A percentile compares a stretch with the other conserved stretches of the same genome.
Evolutionary conservation across 2,329 filamentous ascomycete species (phyloP).

Genomic region (Aspergillus sp.): DNA sequence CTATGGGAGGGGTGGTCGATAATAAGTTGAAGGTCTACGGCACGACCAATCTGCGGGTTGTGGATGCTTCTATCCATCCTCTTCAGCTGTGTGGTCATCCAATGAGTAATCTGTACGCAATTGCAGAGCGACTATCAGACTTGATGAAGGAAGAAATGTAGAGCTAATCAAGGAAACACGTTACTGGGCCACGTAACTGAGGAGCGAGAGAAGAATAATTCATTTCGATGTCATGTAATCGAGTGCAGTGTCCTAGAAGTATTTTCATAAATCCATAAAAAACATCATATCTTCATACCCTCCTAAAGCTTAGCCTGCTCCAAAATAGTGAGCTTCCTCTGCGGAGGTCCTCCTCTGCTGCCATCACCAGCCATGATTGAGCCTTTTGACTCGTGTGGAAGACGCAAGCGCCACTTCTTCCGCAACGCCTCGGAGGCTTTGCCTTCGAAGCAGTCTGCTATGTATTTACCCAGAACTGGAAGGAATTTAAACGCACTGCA

Average conservation of each 20-base stretch:
- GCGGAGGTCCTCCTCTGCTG: too few relatives aligned
- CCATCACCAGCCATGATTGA: too few relatives aligned
- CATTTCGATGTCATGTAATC: too few relatives aligned
- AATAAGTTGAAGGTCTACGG: slow-evolving; percentile 26
- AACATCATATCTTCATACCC: too few relatives aligned
- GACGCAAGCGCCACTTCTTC: slow-evolving; percentile 6
- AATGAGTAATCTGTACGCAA: slow-evolving; percentile 22
- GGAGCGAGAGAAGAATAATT: too few relatives aligned
- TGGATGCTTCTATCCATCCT: slow-evolving; percentile 27
- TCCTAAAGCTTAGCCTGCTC: too few relatives aligned
- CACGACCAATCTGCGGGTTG: slow-evolving; percentile 26
- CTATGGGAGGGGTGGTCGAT: slow-evolving; percentile 30
- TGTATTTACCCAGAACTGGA: slow-evolving; percentile 9
- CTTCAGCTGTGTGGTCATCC: slow-evolving; percentile 24
- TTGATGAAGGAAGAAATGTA: slow-evolving; percentile 24
- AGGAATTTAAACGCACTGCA: slow-evolving; percentile 12
- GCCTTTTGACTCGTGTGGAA: too few relatives aligned
- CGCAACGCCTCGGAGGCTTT: neutral
- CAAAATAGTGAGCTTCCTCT: too few relatives aligned
- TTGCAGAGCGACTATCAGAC: slow-evolving; percentile 26
- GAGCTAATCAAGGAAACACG: neutral
- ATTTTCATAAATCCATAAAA: too few relatives aligned
- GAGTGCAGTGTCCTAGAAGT: too few relatives aligned
- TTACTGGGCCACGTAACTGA: slow-evolving; percentile 6
- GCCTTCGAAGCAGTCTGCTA: slow-evolving; percentile 8